These are phyloP conservation scores for Chlorociboria aeruginascens DNA, from an alignment of 495 filamentous ascomycete species.

Conservation along the genomic window DNA sequence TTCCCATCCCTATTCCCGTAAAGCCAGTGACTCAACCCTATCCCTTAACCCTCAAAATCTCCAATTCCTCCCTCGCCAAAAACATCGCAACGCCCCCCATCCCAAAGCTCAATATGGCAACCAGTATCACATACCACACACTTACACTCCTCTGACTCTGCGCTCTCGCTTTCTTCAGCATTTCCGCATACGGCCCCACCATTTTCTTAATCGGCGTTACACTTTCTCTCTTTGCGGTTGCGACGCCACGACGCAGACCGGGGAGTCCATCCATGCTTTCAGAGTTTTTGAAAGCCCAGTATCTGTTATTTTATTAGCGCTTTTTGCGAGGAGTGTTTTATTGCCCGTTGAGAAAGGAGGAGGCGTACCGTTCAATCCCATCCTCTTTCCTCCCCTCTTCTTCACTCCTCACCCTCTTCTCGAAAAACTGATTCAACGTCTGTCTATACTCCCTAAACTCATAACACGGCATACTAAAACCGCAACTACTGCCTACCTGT, in stretches of 20 bases:
- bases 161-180: neutral
- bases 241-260: conserved; percentile 30
- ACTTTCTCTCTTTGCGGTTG: conserved; percentile 26
- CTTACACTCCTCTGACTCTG: neutral
- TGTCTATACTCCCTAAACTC: conserved; percentile 36
- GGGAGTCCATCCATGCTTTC: conserved; percentile 43
- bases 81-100: neutral
- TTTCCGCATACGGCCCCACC: conserved; percentile 23
- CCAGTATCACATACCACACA: neutral
- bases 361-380: conserved; percentile 33
- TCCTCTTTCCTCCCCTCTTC: conserved; percentile 32
- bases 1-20: too few relatives aligned
- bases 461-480: conserved; percentile 40
- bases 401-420: conserved; percentile 29
- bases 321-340: neutral
- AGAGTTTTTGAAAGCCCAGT: conserved; percentile 45
- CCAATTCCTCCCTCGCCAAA: neutral
- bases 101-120: conserved; percentile 2
- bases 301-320: conserved; percentile 22
- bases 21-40: too few relatives aligned
- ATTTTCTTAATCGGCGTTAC: conserved; percentile 40
- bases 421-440: conserved; percentile 35
- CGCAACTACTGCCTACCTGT: conserved; percentile 45
- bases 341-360: neutral
- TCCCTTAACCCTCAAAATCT: too few relatives aligned